A percentile compares a stretch with the other conserved stretches of the same genome.
Evolutionary conservation across 2,329 filamentous ascomycete species (phyloP).

Genomic region (Cordyceps cicadae): DNA sequence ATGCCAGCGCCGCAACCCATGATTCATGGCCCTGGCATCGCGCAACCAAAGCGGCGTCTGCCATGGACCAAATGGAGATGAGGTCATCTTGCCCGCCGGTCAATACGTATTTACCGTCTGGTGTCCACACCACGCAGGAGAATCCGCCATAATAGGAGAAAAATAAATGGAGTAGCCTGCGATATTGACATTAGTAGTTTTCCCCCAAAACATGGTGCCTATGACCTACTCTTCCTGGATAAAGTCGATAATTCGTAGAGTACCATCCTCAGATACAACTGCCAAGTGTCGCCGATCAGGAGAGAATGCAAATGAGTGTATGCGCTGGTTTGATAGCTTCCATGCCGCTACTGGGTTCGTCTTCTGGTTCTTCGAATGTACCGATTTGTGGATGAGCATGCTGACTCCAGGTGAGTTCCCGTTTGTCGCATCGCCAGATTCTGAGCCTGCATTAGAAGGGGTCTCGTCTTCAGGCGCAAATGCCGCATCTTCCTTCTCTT

Average conservation of each 20-base stretch:
- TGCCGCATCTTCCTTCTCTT: slow-evolving; percentile 83
- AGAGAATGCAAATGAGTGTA: slow-evolving; percentile 88
- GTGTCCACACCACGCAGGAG: slow-evolving; percentile 93
- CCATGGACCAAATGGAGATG: slow-evolving; percentile 89
- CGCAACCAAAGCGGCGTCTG: slow-evolving; percentile 76
- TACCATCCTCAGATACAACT: slow-evolving; percentile 85
- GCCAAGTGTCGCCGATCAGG: slow-evolving; percentile 82
- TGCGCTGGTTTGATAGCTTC: slow-evolving; percentile 84
- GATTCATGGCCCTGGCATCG: slow-evolving; percentile 92
- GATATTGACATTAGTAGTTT: background rate
- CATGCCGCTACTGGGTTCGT: slow-evolving; percentile 85
- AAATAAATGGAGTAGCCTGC: slow-evolving; percentile 75
- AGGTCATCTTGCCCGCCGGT: slow-evolving; percentile 95
- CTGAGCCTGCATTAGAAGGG: slow-evolving; percentile 46
- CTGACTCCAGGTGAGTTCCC: slow-evolving; percentile 29
- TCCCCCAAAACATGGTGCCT: no score
- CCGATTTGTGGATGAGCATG: slow-evolving; percentile 78
- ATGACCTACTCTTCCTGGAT: slow-evolving; percentile 69
- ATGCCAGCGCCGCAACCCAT: slow-evolving; percentile 88
- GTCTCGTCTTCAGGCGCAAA: slow-evolving; percentile 63
- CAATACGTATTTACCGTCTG: slow-evolving; percentile 89
- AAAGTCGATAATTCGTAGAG: slow-evolving; percentile 84
- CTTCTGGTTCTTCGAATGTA: slow-evolving; percentile 89
- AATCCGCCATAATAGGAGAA: slow-evolving; percentile 90
- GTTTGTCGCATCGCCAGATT: slow-evolving; percentile 34